Conservation (phyloP, 257 asterid genomes). For the Nyctanthes arbortristis region DNA sequence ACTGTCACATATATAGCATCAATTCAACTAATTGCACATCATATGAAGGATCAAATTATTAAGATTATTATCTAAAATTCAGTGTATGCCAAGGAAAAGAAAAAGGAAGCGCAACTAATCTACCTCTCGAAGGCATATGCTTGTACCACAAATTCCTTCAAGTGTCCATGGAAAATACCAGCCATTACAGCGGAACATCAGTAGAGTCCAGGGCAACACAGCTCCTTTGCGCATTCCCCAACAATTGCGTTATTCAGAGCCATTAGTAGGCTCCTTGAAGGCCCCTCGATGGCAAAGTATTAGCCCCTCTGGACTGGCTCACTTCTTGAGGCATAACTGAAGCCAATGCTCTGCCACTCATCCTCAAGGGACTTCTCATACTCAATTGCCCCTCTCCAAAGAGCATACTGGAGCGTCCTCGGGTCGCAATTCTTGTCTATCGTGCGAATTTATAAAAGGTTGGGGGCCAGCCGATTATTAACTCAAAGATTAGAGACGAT, state of each 20-base stretch:
- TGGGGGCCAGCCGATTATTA: too few species aligned
- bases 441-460: too few species aligned
- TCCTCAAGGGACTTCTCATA: conserved; percentile 83
- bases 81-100: background rate
- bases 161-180: conserved; percentile 96
- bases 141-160: conserved; percentile 85
- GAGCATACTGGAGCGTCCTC: conserved; percentile 55
- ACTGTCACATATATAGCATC: background rate
- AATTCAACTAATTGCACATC: background rate
- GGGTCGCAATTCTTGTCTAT: conserved; percentile 76
- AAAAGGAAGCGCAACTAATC: background rate
- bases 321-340: conserved; percentile 92
- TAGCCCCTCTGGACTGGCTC: conserved; percentile 95
- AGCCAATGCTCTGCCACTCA: conserved; percentile 93
- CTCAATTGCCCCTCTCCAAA: conserved; percentile 70
- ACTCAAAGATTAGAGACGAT: too few species aligned
- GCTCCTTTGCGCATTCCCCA: conserved; percentile 87
- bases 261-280: conserved; percentile 86
- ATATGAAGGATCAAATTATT: background rate
- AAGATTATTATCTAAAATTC: background rate
- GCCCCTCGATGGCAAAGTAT: conserved; percentile 97
- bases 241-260: conserved; percentile 64
- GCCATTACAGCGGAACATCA: conserved; percentile 95
- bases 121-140: conserved; percentile 91
- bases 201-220: conserved; percentile 84